Evolutionary conservation across 73 alveolate genomes (phyloP).

Genomic region (Durusdinium trenchii): DNA sequence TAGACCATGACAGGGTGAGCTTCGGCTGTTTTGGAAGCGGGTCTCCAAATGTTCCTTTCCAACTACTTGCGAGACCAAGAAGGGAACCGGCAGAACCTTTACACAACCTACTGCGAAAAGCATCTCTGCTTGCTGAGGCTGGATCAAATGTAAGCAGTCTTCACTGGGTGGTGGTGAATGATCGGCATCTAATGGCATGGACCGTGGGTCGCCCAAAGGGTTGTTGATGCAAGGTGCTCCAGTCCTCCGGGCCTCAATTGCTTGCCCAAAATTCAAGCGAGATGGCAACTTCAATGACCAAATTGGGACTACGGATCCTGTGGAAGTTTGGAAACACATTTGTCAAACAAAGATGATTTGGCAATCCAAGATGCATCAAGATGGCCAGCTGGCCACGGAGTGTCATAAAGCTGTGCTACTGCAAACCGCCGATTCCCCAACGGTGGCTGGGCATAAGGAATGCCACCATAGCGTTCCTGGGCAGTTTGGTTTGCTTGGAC

Average conservation of each 20-base stretch:
- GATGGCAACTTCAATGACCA: background rate
- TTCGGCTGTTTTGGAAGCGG: background rate
- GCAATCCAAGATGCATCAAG: conserved; percentile 28
- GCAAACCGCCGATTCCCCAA: conserved; percentile 78
- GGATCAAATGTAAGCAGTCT: conserved; percentile 60
- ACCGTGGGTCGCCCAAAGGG: conserved; percentile 83
- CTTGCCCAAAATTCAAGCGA: background rate
- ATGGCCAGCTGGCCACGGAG: conserved; percentile 69
- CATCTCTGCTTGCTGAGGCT: background rate
- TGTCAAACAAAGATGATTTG: background rate
- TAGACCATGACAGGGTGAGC: conserved; percentile 80
- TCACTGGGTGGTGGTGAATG: conserved; percentile 62
- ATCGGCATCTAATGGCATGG: conserved; percentile 79
- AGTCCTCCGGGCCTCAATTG: conserved; percentile 7
- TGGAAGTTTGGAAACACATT: background rate
- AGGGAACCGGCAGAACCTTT: background rate
- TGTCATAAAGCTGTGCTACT: conserved; percentile 27
- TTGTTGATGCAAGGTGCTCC: conserved; percentile 89
- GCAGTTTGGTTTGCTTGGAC: too few relatives aligned
- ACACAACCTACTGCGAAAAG: background rate
- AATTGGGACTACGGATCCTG: background rate
- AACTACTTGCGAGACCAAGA: background rate
- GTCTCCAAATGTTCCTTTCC: conserved; percentile 75
- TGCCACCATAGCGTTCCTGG: conserved; percentile 85
- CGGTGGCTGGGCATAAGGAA: conserved; percentile 93